A percentile compares a stretch with the other conserved stretches of the same genome.
Evolutionary conservation across 768 basidiomycete species (phyloP).

Genomic region (Dictyophora rubrovolvata): DNA sequence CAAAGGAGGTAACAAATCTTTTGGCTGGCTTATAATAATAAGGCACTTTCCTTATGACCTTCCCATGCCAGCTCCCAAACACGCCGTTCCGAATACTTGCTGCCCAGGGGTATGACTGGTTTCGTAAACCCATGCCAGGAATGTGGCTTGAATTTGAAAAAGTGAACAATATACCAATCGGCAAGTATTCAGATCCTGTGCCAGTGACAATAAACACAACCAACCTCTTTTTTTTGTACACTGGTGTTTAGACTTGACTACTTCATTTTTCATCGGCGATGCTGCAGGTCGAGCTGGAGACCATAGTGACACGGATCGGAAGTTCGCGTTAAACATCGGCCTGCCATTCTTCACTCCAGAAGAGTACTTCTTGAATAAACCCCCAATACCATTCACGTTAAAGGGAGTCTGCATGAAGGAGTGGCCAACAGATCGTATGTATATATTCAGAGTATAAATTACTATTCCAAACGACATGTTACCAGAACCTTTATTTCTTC

Average conservation of each 20-base stretch:
- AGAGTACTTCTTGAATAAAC: conserved; percentile 61
- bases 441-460: not conserved
- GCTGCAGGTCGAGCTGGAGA: conserved; percentile 76
- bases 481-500: conserved; percentile 40
- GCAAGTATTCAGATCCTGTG: conserved; percentile 27
- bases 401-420: conserved; percentile 60
- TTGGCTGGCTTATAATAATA: not conserved
- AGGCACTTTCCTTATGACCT: conserved; percentile 31
- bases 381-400: conserved; percentile 36
- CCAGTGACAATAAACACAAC: not conserved
- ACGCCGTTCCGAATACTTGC: conserved; percentile 74
- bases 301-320: conserved; percentile 74
- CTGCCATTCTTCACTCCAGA: conserved; percentile 79
- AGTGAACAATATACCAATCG: conserved; percentile 56
- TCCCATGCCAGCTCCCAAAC: conserved; percentile 42
- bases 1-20: conserved; percentile 28
- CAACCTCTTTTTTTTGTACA: not conserved
- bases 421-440: conserved; percentile 25
- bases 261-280: conserved; percentile 80
- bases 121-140: conserved; percentile 79
- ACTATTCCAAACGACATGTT: no score
- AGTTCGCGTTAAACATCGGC: conserved; percentile 72
- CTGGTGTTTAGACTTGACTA: conserved; percentile 39
- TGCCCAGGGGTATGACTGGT: conserved; percentile 63
- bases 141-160: conserved; percentile 71